Evolutionary conservation across 1,139 yeast genomes (phyloP).

Genomic region (Taphrina communis): DNA sequence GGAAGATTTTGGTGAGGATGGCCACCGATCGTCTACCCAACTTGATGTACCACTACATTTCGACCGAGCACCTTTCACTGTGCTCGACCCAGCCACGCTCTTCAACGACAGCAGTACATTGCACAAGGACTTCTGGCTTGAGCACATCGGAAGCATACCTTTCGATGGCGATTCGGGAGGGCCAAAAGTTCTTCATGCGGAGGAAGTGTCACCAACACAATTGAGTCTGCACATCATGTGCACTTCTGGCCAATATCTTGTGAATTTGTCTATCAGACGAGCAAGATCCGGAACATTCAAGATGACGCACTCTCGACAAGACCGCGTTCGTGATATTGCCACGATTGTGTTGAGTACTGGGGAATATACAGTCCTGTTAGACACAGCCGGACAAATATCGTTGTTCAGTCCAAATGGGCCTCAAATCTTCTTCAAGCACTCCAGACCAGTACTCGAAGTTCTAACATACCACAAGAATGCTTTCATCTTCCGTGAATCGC

Average conservation of each 20-base stretch:
- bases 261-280: background rate
- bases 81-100: constrained; percentile 18
- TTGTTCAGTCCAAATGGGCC: background rate
- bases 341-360: background rate
- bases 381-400: background rate
- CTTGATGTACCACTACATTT: constrained; percentile 29
- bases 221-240: background rate
- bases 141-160: constrained; percentile 59
- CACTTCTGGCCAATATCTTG: background rate
- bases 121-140: constrained; percentile 70
- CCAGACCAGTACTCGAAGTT: background rate
- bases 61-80: constrained; percentile 45
- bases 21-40: constrained; percentile 17
- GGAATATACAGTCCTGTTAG: background rate
- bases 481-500: background rate
- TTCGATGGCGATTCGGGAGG: background rate
- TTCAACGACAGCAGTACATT: constrained; percentile 48
- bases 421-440: background rate
- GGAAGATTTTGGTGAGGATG: constrained; percentile 39
- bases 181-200: background rate
- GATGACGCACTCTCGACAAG: background rate
- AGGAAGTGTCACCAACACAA: background rate
- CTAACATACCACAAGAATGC: background rate
- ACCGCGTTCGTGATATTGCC: constrained; percentile 1
- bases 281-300: background rate